phyloP scores from a whole-genome alignment of 768 basidiomycete genomes.

The Lactarius psammicola region DNA sequence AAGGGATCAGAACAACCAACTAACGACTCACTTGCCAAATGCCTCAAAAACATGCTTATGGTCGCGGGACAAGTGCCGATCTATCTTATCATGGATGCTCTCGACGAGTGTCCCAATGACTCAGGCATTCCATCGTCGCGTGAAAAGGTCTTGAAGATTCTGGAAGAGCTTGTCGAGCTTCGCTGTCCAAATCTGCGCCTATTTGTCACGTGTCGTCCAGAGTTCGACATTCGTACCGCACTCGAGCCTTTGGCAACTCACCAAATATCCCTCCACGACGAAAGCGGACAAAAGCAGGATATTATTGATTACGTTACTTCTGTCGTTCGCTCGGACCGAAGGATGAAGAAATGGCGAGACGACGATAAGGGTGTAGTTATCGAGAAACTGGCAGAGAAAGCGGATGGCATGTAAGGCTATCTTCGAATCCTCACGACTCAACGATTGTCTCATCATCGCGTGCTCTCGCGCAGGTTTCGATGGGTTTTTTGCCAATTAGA shows the following conservation, averaged over 20 bases:
- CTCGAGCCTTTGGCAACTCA: neutral
- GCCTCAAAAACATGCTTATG: no score
- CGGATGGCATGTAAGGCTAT: neutral
- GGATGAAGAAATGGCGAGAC: neutral
- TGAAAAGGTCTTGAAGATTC: neutral
- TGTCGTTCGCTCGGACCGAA: no score
- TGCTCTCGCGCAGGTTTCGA: neutral
- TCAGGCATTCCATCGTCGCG: neutral
- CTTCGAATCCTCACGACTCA: neutral
- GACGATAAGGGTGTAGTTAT: no score
- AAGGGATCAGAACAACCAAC: no score
- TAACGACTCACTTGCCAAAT: no score
- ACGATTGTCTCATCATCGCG: no score
- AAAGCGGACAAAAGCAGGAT: no score
- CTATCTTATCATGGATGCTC: neutral
- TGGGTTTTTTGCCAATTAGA: constrained; percentile 1
- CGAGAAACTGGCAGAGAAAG: neutral
- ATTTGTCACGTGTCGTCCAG: no score
- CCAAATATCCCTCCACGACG: neutral
- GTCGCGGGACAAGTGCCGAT: neutral
- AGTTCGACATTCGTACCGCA: neutral
- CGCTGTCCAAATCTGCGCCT: no score
- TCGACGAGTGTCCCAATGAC: neutral
- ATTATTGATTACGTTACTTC: no score
- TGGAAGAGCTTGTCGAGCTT: neutral